phyloP scores from a whole-genome alignment of 2,329 filamentous ascomycete genomes.

The Colletotrichum somersetense region DNA sequence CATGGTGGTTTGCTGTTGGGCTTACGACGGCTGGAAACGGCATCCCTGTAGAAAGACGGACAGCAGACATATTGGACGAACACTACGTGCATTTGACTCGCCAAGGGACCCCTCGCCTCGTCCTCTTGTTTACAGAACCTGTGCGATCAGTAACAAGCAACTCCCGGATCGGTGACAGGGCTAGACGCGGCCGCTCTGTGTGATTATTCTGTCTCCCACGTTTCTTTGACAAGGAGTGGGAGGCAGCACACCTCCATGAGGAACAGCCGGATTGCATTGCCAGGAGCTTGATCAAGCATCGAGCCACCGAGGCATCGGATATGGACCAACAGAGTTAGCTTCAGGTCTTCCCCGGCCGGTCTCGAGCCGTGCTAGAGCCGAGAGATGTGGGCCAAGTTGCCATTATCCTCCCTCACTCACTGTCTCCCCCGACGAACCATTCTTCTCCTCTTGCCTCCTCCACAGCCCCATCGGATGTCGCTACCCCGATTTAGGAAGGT shows the following conservation, averaged over 20 bases:
- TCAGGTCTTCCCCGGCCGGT: conserved; percentile 7
- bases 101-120: neutral
- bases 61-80: conserved; percentile 21
- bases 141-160: conserved; percentile 22
- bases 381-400: conserved; percentile 25
- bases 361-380: neutral
- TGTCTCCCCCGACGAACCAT: conserved; percentile 36
- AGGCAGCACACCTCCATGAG: conserved; percentile 7
- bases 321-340: conserved; percentile 15
- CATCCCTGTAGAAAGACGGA: neutral
- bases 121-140: conserved; percentile 1
- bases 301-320: conserved; percentile 22
- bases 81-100: conserved; percentile 19
- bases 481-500: conserved; percentile 42
- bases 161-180: conserved; percentile 37
- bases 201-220: conserved; percentile 21
- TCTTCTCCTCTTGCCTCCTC: conserved; percentile 39
- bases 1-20: neutral
- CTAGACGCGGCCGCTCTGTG: conserved; percentile 20
- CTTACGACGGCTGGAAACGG: neutral
- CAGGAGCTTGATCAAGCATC: conserved; percentile 16
- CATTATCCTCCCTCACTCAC: conserved; percentile 33
- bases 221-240: conserved; percentile 19
- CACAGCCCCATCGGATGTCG: conserved; percentile 39
- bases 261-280: neutral